A percentile compares a stretch with the other conserved stretches of the same genome.
Evolutionary conservation across 495 filamentous ascomycete genomes (phyloP).

Genomic region (Penicillium arizonense): DNA sequence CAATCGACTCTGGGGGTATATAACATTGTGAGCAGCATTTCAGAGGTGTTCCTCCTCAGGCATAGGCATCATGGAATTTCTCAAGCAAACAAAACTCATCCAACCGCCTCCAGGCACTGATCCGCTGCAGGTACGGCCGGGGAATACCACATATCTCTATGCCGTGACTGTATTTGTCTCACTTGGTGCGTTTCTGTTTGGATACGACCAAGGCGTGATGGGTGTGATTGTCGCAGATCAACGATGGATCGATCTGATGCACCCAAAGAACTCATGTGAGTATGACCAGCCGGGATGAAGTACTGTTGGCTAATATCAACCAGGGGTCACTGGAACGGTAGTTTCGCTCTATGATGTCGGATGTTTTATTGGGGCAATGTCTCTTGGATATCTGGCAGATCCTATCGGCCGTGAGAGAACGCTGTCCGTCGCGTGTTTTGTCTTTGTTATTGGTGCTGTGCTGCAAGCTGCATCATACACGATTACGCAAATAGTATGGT

Average conservation of each 20-base stretch:
- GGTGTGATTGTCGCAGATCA: constrained; percentile 59
- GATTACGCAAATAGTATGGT: constrained; percentile 51
- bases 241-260: constrained; percentile 23
- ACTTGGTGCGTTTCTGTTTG: constrained; percentile 64
- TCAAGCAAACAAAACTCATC: constrained; percentile 17
- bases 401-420: constrained; percentile 69
- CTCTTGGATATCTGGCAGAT: constrained; percentile 70
- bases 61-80: neutral
- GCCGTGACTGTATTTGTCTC: constrained; percentile 48
- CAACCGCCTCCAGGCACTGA: constrained; percentile 12
- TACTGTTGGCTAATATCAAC: neutral
- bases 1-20: neutral
- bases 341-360: constrained; percentile 56
- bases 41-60: too few relatives aligned
- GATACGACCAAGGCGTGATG: constrained; percentile 66
- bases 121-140: neutral
- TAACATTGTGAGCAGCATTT: neutral
- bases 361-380: constrained; percentile 58
- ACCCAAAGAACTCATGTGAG: constrained; percentile 19
- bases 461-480: constrained; percentile 59
- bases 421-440: constrained; percentile 60
- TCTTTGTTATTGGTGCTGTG: constrained; percentile 73
- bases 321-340: constrained; percentile 26
- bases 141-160: constrained; percentile 13
- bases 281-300: neutral